Base-by-base conservation (phyloP, 2,329 filamentous ascomycete genomes). In the Myriosclerotinia curreyana region DNA sequence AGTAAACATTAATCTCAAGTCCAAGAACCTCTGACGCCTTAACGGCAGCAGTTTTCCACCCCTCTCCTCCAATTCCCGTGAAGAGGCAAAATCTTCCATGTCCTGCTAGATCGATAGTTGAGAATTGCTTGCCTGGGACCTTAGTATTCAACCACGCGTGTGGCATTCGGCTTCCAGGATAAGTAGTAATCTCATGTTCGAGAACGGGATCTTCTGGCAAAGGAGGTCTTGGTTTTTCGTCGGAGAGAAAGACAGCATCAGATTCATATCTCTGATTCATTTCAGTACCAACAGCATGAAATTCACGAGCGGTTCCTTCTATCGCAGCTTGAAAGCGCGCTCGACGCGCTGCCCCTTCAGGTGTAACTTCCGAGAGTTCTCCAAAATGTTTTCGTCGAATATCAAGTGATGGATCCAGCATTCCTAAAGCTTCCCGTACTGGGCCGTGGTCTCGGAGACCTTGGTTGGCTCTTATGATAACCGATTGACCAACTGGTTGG, bases 381-480 rank as follows among this genome's bases (percentile, higher is more conserved):
- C 50, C 49, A 17, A 56, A 48, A 6, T 62, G 38, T 12, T 69
- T 68, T 56, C 54, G 61, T 12, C 68, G 56, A 11, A 70, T 50
- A 5, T 71, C 70, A 20, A 71, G 11, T 1, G 60, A 62, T 34
- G 69, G 62, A 1, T 60, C 44, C 58, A 77, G 69, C 68, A 80
- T 75, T 2, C 81, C 81, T 2, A 84, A 74, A 3, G 79, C 76
- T 52, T 78, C 73, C 76, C 78, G 81, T 44, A 83, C 74, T 4
- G 73, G 74, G 0, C 69, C 64, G 68, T 87, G 84, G 55, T 84
- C 81, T 8, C 51, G n/a, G 28, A 58, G 4, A 12, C 80, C 81
- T 68, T 85, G 77, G 70, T 87, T 88, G 11, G 85, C 83, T 2
- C 84, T 78, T 5, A 77, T 49, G 22, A 62, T 28, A 7, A 62